phyloP scores from a whole-genome alignment of 2,329 filamentous ascomycete genomes.

The Cytospora piceicola region DNA sequence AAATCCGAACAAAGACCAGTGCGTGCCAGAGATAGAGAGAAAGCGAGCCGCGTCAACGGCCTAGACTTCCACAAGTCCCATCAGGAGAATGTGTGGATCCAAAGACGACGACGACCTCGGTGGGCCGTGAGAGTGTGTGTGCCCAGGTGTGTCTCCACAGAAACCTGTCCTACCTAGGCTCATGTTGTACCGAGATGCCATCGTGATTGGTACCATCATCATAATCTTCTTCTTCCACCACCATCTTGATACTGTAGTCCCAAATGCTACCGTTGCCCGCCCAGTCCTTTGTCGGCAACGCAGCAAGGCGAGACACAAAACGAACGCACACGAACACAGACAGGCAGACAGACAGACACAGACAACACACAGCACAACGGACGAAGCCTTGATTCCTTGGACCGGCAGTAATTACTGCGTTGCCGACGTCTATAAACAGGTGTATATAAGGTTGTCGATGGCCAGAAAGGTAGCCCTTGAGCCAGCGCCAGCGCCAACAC shows the following conservation, averaged over 20 bases:
- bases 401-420: neutral
- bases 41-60: no score
- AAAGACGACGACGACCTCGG: no score
- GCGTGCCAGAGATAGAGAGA: no score
- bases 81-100: no score
- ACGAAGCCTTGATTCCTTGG: neutral
- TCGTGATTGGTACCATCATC: no score
- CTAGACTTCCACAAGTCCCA: no score
- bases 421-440: neutral
- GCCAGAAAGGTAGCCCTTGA: neutral
- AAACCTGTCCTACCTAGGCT: no score
- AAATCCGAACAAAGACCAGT: constrained; percentile 1
- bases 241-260: neutral
- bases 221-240: no score
- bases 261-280: constrained; percentile 8
- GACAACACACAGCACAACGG: neutral
- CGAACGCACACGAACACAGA: constrained; percentile 2
- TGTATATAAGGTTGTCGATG: neutral
- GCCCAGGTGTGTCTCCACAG: no score
- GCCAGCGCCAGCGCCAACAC: neutral
- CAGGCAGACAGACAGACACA: no score
- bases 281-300: constrained; percentile 5
- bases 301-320: constrained; percentile 3
- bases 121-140: no score
- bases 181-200: no score